Base-by-base conservation (phyloP, 2,329 filamentous ascomycete genomes). In the Apiospora hydei region DNA sequence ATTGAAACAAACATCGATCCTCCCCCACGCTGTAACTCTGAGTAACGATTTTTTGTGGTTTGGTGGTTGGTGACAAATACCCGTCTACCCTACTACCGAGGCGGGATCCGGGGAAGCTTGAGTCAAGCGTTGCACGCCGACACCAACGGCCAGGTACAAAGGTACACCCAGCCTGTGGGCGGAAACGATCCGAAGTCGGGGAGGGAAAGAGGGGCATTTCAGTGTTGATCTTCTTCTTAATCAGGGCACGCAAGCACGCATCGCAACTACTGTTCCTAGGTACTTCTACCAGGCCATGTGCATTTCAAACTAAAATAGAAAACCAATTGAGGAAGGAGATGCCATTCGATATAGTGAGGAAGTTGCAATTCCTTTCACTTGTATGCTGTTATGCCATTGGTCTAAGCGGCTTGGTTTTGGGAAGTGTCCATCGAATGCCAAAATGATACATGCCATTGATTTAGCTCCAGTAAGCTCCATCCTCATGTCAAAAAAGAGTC, bases 161-260 rank as follows among this genome's bases (percentile, higher is more conserved):
- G 53, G 53, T 61, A 61, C 53, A 38, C 4, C 7, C 49, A 53
- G 18, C 57, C 34, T n/a, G 21, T 64, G 41, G n/a, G 44, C 57
- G 57, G 57, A 10, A 64, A 64, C 41, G 57, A 64, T 64, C 57
- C 57, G 57, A 64, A 64, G 21, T 64, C 57, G 57, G 57, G 57
- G 34, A 24, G 8, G 57, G 41, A 64, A 64, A 64, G 57, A 64
- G 57, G 57, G 57, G 57, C 57, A 41, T 11, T 64, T 64, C 57
- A 10, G 21, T 49, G 46, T 46, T 46, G 44, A 61, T 61, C 53
- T 38, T 61, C 53, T 18, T 61, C 53, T 38, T 38, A 5, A 38
- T 38, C 34, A 57, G 24, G 5, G 51, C 53, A 11, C 21, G 30
- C 34, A 18, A 21, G 8, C 26, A 8, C 34, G 16, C 26, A 64